Percentiles rank a stretch among this genome's conserved stretches.
Conservation (phyloP, 768 basidiomycete genomes). For the Lepiota venenata region DNA sequence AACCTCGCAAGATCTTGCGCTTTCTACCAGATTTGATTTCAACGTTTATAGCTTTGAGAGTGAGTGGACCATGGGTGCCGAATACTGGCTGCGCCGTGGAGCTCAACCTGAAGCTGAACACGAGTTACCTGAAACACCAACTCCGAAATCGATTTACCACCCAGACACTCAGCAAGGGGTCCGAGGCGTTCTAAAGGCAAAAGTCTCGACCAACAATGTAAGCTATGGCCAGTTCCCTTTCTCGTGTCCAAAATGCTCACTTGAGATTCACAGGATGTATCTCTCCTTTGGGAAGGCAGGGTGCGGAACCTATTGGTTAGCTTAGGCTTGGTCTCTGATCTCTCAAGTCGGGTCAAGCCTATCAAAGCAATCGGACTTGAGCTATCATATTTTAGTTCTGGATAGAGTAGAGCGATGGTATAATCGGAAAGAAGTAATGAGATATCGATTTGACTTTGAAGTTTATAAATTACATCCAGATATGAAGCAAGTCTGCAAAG, state of each 20-base stretch:
- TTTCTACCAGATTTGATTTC: conserved; percentile 92
- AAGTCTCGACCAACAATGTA: conserved; percentile 87
- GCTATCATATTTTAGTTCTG: conserved; percentile 87
- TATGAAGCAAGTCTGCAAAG: not conserved
- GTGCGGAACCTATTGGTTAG: conserved; percentile 87
- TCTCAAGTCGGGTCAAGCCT: conserved; percentile 80
- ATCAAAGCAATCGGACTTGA: conserved; percentile 91
- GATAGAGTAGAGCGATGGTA: not conserved
- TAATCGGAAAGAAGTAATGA: not conserved
- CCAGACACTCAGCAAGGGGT: conserved; percentile 33
- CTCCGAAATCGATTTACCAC: not conserved
- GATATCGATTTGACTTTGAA: not conserved
- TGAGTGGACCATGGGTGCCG: conserved; percentile 93
- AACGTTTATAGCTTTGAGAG: conserved; percentile 97
- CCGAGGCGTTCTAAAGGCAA: conserved; percentile 84
- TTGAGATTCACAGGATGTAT: conserved; percentile 59
- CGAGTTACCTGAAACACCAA: conserved; percentile 2
- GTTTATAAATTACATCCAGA: conserved; percentile 11
- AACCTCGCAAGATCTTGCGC: conserved; percentile 77
- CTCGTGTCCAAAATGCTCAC: not conserved
- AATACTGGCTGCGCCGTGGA: conserved; percentile 86
- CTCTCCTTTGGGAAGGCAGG: conserved; percentile 93
- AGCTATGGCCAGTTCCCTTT: conserved; percentile 22
- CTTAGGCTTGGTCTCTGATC: conserved; percentile 87
- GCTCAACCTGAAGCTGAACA: conserved; percentile 20